These are phyloP conservation scores for Claviceps sorghi DNA, from an alignment of 2,329 filamentous ascomycete genomes.

Conservation along the genomic window DNA sequence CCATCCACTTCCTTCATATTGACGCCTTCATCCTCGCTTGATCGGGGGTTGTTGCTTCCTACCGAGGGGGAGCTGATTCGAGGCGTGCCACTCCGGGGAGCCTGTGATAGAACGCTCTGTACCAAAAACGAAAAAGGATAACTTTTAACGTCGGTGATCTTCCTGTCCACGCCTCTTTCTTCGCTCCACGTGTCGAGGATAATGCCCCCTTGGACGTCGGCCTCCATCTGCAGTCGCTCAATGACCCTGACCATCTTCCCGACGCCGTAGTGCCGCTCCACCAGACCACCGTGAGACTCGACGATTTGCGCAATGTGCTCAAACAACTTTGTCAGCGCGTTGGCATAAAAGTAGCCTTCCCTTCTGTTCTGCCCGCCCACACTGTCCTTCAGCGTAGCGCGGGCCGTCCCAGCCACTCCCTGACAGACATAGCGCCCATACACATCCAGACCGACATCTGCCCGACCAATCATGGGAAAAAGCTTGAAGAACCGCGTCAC, in stretches of 20 bases:
- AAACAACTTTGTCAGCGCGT: slow-evolving; percentile 78
- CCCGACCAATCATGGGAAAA: slow-evolving; percentile 82
- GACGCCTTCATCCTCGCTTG: slow-evolving; percentile 78
- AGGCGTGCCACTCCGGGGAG: slow-evolving; percentile 48
- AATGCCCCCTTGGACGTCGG: slow-evolving; percentile 90
- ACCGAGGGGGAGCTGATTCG: slow-evolving; percentile 64
- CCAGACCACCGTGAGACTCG: slow-evolving; percentile 76
- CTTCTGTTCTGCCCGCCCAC: slow-evolving; percentile 33
- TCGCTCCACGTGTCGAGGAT: slow-evolving; percentile 93
- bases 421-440: slow-evolving; percentile 95
- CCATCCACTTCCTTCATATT: slow-evolving; percentile 95
- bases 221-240: slow-evolving; percentile 82
- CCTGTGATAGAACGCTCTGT: slow-evolving; percentile 72
- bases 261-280: slow-evolving; percentile 83
- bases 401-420: slow-evolving; percentile 73
- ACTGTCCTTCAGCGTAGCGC: slow-evolving; percentile 61
- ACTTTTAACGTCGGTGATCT: slow-evolving; percentile 87
- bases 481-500: slow-evolving; percentile 97
- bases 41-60: slow-evolving; percentile 39
- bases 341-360: slow-evolving; percentile 84
- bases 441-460: slow-evolving; percentile 80
- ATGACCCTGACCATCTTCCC: slow-evolving; percentile 94
- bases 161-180: slow-evolving; percentile 69
- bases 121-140: slow-evolving; percentile 96
- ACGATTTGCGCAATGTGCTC: slow-evolving; percentile 97